Evolutionary conservation across 140 eudicot genomes (phyloP), one percentile per base, ranked within the genome.

Genomic region (Senecio squalidus): DNA sequence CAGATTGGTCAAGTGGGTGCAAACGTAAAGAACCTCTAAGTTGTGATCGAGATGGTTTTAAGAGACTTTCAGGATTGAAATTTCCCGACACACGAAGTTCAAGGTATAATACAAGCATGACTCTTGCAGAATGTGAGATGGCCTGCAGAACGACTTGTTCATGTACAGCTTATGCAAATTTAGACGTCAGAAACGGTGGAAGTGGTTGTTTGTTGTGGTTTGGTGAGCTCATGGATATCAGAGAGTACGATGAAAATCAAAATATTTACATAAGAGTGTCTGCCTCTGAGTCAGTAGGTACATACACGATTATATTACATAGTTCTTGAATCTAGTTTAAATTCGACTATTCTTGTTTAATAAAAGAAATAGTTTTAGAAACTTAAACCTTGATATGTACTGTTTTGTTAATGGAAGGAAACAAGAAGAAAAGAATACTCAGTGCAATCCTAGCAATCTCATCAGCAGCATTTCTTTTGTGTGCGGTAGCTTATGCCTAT

Each of bases 121-220:
- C 15, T 22, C 73, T 75, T 20, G 48, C 2, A 33, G 76, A 66
- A 58, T 76, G 82, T 60, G 56, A 60, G 31, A 58, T 27, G 28
- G 14, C 38, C n/a, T 76, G 78, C 67, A 64, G 33, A 49, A 46
- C 1, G 29, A 60, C 70, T 16, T 76, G 71, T 57, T 44, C 48
- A 1, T 76, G 81, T 59, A 64, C 61, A 5, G 77, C 70, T 58
- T 76, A 76, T 34, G 34, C 66, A 50, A 71, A 38, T 60, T 14
- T 71, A 40, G 61, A 65, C 34, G 40, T 76, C 9, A 46, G 67
- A 33, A 47, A 51, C 2, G 72, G 65, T 5, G 69, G 77, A 46
- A 58, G 21, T 31, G 81, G 77, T 8, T 76, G 81, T 54, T 30
- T 76, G 51, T 6, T 77, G 7, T 77, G 78, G 82, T 66, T 71